These are phyloP conservation scores for Nothophytophthora sp. DNA, from an alignment of 352 stramenopile genomes.

Conservation along the genomic window DNA sequence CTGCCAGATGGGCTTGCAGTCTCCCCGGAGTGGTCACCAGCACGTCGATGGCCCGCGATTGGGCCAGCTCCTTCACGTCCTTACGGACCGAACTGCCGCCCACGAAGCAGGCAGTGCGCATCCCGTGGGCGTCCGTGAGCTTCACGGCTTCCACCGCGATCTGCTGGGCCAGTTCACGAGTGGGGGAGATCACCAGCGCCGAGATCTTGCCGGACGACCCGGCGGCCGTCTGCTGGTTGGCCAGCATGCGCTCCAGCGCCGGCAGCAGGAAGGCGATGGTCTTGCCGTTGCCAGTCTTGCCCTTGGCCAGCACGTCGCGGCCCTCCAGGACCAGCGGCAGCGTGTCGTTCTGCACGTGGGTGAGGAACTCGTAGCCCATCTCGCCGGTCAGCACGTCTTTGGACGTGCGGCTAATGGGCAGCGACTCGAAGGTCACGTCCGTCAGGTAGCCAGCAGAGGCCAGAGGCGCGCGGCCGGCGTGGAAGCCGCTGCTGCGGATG, in stretches of 20 bases:
- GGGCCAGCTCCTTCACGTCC: conserved; percentile 48
- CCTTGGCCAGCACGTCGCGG: conserved; percentile 90
- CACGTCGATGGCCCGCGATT: conserved; percentile 76
- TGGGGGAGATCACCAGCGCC: conserved; percentile 95
- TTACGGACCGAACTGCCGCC: conserved; percentile 90
- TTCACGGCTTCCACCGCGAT: conserved; percentile 92
- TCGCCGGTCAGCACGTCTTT: conserved; percentile 72
- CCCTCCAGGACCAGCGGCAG: conserved; percentile 73
- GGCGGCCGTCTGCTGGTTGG: conserved; percentile 35
- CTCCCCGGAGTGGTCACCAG: conserved; percentile 96
- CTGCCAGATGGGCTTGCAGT: conserved; percentile 95
- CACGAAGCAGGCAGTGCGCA: conserved; percentile 67
- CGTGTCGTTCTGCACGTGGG: conserved; percentile 88
- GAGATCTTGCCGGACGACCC: conserved; percentile 89
- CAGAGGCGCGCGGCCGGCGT: conserved; percentile 6
- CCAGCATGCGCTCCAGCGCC: conserved; percentile 78
- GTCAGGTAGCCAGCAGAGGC: conserved; percentile 33
- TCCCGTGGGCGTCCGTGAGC: conserved; percentile 82
- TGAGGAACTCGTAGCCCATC: conserved; percentile 89
- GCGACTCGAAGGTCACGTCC: conserved; percentile 45
- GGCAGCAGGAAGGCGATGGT: conserved; percentile 88
- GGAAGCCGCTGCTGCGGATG: conserved; percentile 12
- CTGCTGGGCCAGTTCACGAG: conserved; percentile 95
- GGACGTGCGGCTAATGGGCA: conserved; percentile 53
- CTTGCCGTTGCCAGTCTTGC: conserved; percentile 91